Conservation (phyloP, 2,329 filamentous ascomycete genomes). For the Epichloe typhina region DNA sequence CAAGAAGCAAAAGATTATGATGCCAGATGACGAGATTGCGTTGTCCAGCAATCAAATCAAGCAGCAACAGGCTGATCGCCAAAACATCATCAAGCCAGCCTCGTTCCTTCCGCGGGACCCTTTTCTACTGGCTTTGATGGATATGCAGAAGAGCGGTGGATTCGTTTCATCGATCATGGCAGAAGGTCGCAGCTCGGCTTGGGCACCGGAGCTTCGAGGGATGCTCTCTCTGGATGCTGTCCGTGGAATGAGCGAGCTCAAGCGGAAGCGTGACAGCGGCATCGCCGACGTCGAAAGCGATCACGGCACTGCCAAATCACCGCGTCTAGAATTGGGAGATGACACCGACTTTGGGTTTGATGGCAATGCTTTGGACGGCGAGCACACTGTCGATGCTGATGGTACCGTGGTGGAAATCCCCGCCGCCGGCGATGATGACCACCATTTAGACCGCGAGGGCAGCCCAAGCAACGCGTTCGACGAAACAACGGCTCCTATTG, state of each 20-base stretch:
- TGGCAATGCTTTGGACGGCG: constrained; percentile 35
- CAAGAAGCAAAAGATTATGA: constrained; percentile 65
- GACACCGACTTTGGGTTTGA: constrained; percentile 42
- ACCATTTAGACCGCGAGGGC: constrained; percentile 29
- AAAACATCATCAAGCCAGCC: constrained; percentile 71
- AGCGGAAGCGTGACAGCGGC: constrained; percentile 86
- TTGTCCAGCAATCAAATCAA: constrained; percentile 68
- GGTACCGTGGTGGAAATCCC: constrained; percentile 53
- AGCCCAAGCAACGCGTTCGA: constrained; percentile 54
- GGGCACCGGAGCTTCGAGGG: constrained; percentile 88
- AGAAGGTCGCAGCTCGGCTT: constrained; percentile 62
- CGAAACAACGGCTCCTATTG: constrained; percentile 60
- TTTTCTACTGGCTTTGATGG: constrained; percentile 73
- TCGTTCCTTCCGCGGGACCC: constrained; percentile 80
- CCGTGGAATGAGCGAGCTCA: constrained; percentile 64
- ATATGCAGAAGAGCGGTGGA: constrained; percentile 80
- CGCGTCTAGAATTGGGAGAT: constrained; percentile 55
- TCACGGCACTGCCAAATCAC: constrained; percentile 50
- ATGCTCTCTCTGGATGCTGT: constrained; percentile 80
- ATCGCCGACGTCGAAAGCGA: constrained; percentile 67
- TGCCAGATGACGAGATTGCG: constrained; percentile 69
- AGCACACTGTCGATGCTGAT: constrained; percentile 42
- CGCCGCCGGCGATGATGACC: constrained; percentile 32
- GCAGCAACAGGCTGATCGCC: constrained; percentile 72
- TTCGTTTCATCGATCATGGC: constrained; percentile 83